Evolutionary conservation across 345 rosid genomes (phyloP), one percentile per base, ranked within the genome.

Genomic region (Eucalyptus erythrocorys): DNA sequence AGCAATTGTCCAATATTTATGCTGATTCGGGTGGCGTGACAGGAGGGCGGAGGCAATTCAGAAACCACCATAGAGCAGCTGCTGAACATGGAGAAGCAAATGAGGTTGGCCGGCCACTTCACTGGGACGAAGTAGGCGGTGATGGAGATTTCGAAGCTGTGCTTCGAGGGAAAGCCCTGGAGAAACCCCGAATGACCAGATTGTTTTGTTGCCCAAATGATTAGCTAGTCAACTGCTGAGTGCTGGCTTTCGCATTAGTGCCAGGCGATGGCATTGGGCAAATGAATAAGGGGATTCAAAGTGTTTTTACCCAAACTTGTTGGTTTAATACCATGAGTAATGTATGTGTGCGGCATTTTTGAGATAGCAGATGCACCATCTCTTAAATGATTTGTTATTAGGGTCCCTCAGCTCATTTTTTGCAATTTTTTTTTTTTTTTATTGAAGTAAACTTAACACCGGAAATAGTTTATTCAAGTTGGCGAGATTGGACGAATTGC

Each of bases 101-200:
- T 92, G 99, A 93, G 99, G 86, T 89, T 93, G 6, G 95, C 96
- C 81, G 95, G 96, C 34, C 96, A 97, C 16, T 96, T 93, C 51
- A 87, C 96, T 47, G 96, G 94, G 12, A 95, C 97, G n/a, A 97
- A 92, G 89, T 94, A 94, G 93, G 95, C 97, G 6, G 96, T 91
- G 27, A 94, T 94, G n/a, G 96, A 96, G 32, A 96, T 97, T 89
- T 86, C 96, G 53, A 90, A 93, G 87, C 96, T 95, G 43, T 96
- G 99, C 93, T 96, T 94, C 90, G 94, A 96, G 84, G 99, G 95
- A 4, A 94, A 94, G 57, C 97, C 94, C 88, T 94, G 99, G 96
- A 95, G 9, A 93, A 88, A 76, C 94, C 81, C 93, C 93, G 7
- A 95, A 95, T 64, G 95, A 95, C 86, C 97, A 96, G 93, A 97